These are phyloP conservation scores for Ophiocordyceps camponoti-rufipedis DNA, from an alignment of 2,329 filamentous ascomycete species.

Conservation along the genomic window DNA sequence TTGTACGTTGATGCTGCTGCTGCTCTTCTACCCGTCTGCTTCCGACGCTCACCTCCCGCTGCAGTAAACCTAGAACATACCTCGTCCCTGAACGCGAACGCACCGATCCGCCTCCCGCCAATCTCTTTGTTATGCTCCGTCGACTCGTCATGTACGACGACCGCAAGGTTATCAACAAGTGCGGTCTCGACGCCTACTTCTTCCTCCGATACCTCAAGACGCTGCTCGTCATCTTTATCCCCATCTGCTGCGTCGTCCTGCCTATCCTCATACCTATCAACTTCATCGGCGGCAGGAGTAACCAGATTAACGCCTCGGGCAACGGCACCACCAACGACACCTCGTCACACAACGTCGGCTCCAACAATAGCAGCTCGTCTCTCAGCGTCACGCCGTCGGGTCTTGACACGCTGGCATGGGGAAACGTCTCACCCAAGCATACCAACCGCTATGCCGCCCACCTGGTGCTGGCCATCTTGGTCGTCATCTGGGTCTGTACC, in stretches of 20 bases:
- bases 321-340: slow-evolving; percentile 6
- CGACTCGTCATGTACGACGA: slow-evolving; percentile 50
- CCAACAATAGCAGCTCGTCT: slow-evolving; percentile 6
- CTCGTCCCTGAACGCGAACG: slow-evolving; percentile 73
- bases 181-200: slow-evolving; percentile 91
- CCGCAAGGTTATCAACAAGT: slow-evolving; percentile 81
- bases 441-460: slow-evolving; percentile 68
- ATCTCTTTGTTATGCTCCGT: slow-evolving; percentile 31
- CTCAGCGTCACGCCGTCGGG: slow-evolving; percentile 26
- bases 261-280: slow-evolving; percentile 82
- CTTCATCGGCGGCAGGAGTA: slow-evolving; percentile 48
- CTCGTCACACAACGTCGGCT: too few species aligned
- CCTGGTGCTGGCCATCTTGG: slow-evolving; percentile 56
- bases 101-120: slow-evolving; percentile 51
- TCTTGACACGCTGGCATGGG: slow-evolving; percentile 71
- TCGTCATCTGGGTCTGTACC: slow-evolving; percentile 70
- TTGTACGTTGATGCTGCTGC: slow-evolving; percentile 40
- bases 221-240: slow-evolving; percentile 80
- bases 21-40: neutral
- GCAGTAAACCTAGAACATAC: slow-evolving; percentile 65
- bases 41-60: neutral
- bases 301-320: slow-evolving; percentile 22
- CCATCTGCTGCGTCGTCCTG: slow-evolving; percentile 58
- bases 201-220: slow-evolving; percentile 70
- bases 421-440: slow-evolving; percentile 55